Evolutionary conservation across 306 rosid species (phyloP).

Genomic region (Sechiopsis laciniata): DNA sequence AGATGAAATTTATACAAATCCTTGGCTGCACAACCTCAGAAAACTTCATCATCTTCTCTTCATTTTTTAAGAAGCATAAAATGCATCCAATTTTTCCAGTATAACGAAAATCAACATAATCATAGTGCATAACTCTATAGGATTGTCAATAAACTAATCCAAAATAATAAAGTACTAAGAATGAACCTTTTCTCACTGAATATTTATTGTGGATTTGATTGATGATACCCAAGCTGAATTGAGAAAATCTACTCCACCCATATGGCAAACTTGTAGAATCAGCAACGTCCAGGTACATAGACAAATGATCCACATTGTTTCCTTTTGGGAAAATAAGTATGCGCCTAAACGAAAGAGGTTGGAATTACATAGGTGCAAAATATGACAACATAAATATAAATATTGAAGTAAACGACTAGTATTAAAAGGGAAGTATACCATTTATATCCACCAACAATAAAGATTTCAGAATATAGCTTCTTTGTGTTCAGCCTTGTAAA

Average conservation of each 20-base stretch:
- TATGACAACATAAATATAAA: slow-evolving; percentile 1
- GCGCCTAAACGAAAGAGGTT: slow-evolving; percentile 42
- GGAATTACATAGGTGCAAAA: background rate
- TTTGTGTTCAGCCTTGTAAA: slow-evolving; percentile 61
- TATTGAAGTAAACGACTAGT: background rate
- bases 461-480: slow-evolving; percentile 69
- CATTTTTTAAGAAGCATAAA: background rate
- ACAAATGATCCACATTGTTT: slow-evolving; percentile 80
- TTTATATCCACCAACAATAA: slow-evolving; percentile 69
- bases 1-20: background rate
- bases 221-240: slow-evolving; percentile 69
- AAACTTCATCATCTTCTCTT: background rate
- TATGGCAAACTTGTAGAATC: slow-evolving; percentile 68
- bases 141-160: background rate
- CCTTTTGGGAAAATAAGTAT: slow-evolving; percentile 86
- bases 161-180: background rate
- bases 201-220: slow-evolving; percentile 62
- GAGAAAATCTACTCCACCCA: slow-evolving; percentile 92
- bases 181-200: slow-evolving; percentile 68
- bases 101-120: background rate
- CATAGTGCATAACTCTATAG: background rate
- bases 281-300: slow-evolving; percentile 85
- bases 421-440: slow-evolving; percentile 42
- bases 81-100: background rate
- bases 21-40: background rate